A percentile compares a stretch with the other conserved stretches of the same genome.
Evolutionary conservation across 805 yeast genomes (phyloP).

Genomic region (Cyberlindnera sargentensis): DNA sequence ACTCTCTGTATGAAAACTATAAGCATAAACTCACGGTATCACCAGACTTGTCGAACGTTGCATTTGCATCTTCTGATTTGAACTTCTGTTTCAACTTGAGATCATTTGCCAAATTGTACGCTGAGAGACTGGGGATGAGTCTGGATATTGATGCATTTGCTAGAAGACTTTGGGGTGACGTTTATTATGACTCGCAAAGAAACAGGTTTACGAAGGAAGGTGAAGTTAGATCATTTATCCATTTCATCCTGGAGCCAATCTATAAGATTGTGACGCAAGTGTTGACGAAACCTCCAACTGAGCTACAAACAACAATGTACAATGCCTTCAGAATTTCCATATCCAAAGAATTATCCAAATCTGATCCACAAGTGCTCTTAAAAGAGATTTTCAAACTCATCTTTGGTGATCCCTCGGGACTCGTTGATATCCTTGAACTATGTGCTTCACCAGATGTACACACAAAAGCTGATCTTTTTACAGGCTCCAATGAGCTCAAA

Average conservation of each 20-base stretch:
- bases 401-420: constrained; percentile 45
- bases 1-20: constrained; percentile 22
- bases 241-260: constrained; percentile 72
- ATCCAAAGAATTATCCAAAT: constrained; percentile 31
- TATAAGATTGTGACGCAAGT: constrained; percentile 66
- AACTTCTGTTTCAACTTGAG: constrained; percentile 59
- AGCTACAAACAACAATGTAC: constrained; percentile 38
- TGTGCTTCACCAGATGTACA: constrained; percentile 33
- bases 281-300: constrained; percentile 42
- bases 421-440: constrained; percentile 42
- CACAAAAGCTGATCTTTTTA: constrained; percentile 21
- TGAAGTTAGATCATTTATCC: constrained; percentile 29
- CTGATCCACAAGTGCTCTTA: constrained; percentile 56
- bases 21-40: constrained; percentile 30
- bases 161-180: constrained; percentile 70
- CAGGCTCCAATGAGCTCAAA: constrained; percentile 20
- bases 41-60: constrained; percentile 59
- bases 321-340: constrained; percentile 40
- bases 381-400: constrained; percentile 45
- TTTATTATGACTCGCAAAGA: constrained; percentile 38
- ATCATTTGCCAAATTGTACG: constrained; percentile 53
- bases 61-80: constrained; percentile 65
- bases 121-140: constrained; percentile 25
- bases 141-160: constrained; percentile 37
- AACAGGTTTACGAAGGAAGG: constrained; percentile 37